These are phyloP conservation scores for Cylindrotheca closterium DNA, from an alignment of 108 stramenopile genomes.

Conservation along the genomic window DNA sequence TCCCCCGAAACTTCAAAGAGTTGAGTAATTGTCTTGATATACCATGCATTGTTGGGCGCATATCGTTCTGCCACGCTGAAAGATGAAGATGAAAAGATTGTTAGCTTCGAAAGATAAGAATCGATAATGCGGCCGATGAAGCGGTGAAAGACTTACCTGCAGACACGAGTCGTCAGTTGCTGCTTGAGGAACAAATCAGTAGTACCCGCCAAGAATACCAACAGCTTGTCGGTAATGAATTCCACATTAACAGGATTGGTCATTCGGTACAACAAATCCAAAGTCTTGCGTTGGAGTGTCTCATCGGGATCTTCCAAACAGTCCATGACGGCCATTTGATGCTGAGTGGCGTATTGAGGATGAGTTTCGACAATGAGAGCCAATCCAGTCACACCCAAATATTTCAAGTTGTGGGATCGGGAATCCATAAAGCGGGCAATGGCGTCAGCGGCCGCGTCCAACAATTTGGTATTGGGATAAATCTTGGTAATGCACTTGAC, in stretches of 20 bases:
- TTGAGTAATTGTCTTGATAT: conserved; percentile 73
- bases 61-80: conserved; percentile 94
- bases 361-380: conserved; percentile 94
- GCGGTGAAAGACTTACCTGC: too few relatives aligned
- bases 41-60: conserved; percentile 96
- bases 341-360: conserved; percentile 95
- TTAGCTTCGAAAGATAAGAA: too few relatives aligned
- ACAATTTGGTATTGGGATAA: conserved; percentile 94
- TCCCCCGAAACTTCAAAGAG: conserved; percentile 95
- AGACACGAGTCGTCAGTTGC: conserved; percentile 91
- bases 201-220: conserved; percentile 82
- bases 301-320: conserved; percentile 99
- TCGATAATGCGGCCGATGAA: too few relatives aligned
- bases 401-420: conserved; percentile 95
- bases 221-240: conserved; percentile 93
- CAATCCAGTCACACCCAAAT: conserved; percentile 96
- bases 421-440: conserved; percentile 90
- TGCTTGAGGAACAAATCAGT: conserved; percentile 89
- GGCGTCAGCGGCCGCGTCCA: conserved; percentile 94
- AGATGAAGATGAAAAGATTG: too few relatives aligned
- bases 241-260: conserved; percentile 98
- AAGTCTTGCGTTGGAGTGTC: conserved; percentile 95
- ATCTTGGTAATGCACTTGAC: conserved; percentile 93
- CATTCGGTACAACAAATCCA: conserved; percentile 97
- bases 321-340: conserved; percentile 99